Conservation (phyloP, 2,329 filamentous ascomycete species). For the Xylaria sp. region DNA sequence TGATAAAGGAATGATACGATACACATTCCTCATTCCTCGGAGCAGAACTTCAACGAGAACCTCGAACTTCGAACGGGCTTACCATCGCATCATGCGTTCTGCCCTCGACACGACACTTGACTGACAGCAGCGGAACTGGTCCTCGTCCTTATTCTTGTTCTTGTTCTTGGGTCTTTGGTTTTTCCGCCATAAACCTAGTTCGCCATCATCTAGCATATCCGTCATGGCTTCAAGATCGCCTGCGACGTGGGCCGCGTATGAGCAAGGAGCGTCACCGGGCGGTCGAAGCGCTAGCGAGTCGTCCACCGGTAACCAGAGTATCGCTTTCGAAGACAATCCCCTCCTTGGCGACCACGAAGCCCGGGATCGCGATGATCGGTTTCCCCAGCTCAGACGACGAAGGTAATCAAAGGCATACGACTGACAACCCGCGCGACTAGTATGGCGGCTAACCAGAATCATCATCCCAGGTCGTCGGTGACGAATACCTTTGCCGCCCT, state of each 20-base stretch:
- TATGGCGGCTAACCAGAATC: slow-evolving; percentile 16
- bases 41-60: not conserved
- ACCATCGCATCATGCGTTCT: slow-evolving; percentile 11
- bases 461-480: slow-evolving; percentile 66
- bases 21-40: not conserved
- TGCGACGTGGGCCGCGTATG: slow-evolving; percentile 61
- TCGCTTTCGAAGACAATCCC: slow-evolving; percentile 59
- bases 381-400: slow-evolving; percentile 49
- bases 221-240: slow-evolving; percentile 42
- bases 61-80: not conserved
- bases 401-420: slow-evolving; percentile 50
- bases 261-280: slow-evolving; percentile 55
- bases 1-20: not conserved
- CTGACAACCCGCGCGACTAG: not conserved
- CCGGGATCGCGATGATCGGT: slow-evolving; percentile 51
- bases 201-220: not conserved
- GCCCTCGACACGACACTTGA: slow-evolving; percentile 3
- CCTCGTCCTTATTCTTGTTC: not conserved
- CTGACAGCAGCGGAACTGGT: not conserved
- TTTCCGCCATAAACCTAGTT: not conserved
- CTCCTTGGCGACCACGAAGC: slow-evolving; percentile 56
- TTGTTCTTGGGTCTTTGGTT: not conserved
- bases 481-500: slow-evolving; percentile 67
- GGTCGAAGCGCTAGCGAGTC: slow-evolving; percentile 54
- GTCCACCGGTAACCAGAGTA: slow-evolving; percentile 55